Percentiles rank a stretch among this genome's conserved stretches.
Conservation (phyloP, 768 basidiomycete species). For the Tulasnella calospora region DNA sequence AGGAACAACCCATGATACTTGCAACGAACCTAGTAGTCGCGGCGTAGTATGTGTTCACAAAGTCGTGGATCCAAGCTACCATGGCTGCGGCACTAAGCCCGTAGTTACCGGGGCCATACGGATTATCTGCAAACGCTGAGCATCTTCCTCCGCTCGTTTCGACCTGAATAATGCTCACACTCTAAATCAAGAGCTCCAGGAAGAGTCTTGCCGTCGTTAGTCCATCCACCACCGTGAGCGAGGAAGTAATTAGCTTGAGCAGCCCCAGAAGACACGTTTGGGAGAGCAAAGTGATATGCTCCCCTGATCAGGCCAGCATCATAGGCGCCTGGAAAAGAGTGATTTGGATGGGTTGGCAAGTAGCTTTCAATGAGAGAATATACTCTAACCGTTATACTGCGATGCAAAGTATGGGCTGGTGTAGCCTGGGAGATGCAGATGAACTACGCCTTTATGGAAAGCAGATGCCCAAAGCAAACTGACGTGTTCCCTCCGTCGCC, state of each 20-base stretch:
- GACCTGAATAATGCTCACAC: conserved; percentile 39
- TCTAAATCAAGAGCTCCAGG: conserved; percentile 63
- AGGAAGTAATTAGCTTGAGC: conserved; percentile 58
- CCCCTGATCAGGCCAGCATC: conserved; percentile 56
- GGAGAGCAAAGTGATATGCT: conserved; percentile 47
- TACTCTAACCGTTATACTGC: conserved; percentile 45
- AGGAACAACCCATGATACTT: background rate
- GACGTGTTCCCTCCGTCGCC: conserved; percentile 60
- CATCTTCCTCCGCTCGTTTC: background rate
- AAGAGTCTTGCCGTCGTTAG: conserved; percentile 53
- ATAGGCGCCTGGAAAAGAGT: conserved; percentile 38
- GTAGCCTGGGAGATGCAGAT: conserved; percentile 12
- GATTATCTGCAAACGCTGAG: conserved; percentile 43
- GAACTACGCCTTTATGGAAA: background rate
- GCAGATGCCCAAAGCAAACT: conserved; percentile 22
- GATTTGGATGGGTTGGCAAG: background rate
- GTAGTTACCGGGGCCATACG: conserved; percentile 51
- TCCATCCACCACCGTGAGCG: conserved; percentile 56
- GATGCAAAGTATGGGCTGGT: conserved; percentile 42
- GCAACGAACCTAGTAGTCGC: conserved; percentile 45
- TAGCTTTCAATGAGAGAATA: background rate
- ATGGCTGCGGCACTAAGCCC: conserved; percentile 50
- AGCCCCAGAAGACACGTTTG: conserved; percentile 42
- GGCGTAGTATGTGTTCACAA: conserved; percentile 55
- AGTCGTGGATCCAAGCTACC: conserved; percentile 60